Conservation (phyloP, 495 filamentous ascomycete species). For the Annulohypoxylon moriforme region DNA sequence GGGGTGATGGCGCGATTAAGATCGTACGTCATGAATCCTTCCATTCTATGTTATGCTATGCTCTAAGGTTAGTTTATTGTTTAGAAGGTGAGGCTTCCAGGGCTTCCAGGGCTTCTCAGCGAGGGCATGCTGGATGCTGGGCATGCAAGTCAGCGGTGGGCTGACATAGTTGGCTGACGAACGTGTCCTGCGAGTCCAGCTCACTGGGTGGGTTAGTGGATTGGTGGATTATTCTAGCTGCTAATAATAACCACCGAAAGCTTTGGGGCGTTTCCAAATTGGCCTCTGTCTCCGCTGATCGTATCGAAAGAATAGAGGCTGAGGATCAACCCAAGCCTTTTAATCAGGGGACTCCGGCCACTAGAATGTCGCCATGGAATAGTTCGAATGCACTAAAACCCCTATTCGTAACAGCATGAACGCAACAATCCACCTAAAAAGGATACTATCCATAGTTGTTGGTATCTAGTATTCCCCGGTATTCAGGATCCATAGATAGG, state of each 20-base stretch:
- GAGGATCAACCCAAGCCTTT: constrained; percentile 17
- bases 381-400: constrained; percentile 10
- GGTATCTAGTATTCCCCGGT: too few relatives aligned
- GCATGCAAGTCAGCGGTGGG: constrained; percentile 36
- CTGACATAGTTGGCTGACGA: constrained; percentile 26
- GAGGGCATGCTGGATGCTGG: not conserved
- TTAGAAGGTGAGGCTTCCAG: constrained; percentile 24
- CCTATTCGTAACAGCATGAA: constrained; percentile 23
- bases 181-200: constrained; percentile 11
- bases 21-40: constrained; percentile 32
- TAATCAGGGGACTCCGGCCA: constrained; percentile 30
- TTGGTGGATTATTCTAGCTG: constrained; percentile 10
- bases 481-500: not conserved
- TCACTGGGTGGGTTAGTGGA: constrained; percentile 2
- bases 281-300: constrained; percentile 19
- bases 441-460: not conserved
- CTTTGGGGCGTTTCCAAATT: constrained; percentile 24
- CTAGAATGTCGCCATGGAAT: constrained; percentile 29
- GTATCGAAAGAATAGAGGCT: constrained; percentile 26
- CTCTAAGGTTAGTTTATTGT: not conserved
- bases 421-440: constrained; percentile 9
- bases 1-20: constrained; percentile 5
- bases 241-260: constrained; percentile 43
- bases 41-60: not conserved
- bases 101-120: not conserved